Base-by-base conservation (phyloP, 2,329 filamentous ascomycete genomes). In the Aspergillus pseudoterreus region DNA sequence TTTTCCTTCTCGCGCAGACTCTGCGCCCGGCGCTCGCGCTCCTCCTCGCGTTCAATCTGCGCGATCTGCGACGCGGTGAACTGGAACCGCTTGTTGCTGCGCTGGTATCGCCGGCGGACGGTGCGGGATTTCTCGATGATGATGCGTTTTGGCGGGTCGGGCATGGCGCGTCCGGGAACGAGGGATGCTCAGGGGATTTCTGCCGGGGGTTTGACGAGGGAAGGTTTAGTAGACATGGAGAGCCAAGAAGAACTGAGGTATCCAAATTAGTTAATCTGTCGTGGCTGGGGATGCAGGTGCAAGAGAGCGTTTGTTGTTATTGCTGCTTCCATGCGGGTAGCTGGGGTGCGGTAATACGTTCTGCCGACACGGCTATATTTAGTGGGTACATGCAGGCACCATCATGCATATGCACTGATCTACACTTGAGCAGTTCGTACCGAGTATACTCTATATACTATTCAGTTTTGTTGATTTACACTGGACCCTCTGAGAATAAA, bases 41-140 rank as follows among this genome's bases (percentile, higher is more conserved):
- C 68, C 51, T 76, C 68, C 44, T 75, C 70, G 43, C 73, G 71
- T 42, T 75, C 72, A 43, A 71, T 69, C 12, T 64, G 62, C 24
- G 60, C 62, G n/a, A 71, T 64, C 50, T 71, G 63, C 2, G 68
- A 64, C 4, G 66, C 62, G 11, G 63, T 67, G 50, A 71, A 71
- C 35, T 63, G 54, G 47, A 71, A 63, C 14, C 63, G 62, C 50
- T 70, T 67, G 60, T 70, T 66, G 56, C 66, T 69, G 54, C 68
- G 67, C 47, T 71, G 69, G 51, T 69, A 71, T 44, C 63, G 63
- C 49, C 69, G 69, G 43, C 68, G 68, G 33, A 71, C 68, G 19
- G 64, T 68, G 54, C 62, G 66, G 50, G 69, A 72, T 60, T 71
- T 72, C 47, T 71, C 69, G 39, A 70, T 58, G 49, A 68, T 61